Evolutionary conservation across 257 asterid species (phyloP), one percentile per base, ranked within the genome.

Genomic region (Nicotiana knightiana): DNA sequence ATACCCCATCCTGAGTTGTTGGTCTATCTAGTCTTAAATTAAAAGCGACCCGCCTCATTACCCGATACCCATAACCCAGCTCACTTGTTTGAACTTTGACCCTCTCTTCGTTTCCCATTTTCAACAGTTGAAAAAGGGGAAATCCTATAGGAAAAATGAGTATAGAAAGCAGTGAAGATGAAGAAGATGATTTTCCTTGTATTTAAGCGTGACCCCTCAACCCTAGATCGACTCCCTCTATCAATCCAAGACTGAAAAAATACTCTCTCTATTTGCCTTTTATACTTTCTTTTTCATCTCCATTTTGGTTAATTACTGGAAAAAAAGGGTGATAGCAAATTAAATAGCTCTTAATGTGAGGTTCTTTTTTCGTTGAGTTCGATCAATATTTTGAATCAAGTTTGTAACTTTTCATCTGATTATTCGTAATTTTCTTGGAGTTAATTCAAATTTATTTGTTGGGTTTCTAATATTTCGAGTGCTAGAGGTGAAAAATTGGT

Each of bases 121-220:
- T 21, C 9, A 11, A 35, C 43, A 11, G 58, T 12, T 33, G 76
- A 53, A 8, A 67, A 67, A 53, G 9, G 17, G 30, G 33, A 35
- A 67, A 35, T 67, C 4, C 54, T 35, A 18, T 4, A 21, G 54
- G 18, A 28, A 85, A 83, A 76, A 93, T 91, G 96, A 92, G 92
- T 94, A 96, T 94, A 93, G 99, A 96, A 80, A 93, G 97, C 88
- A 93, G 98, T 84, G 98, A 96, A 85, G 0, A 21, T 21, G 99
- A 96, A 84, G 99, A 96, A 63, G 98, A 96, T 54, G 98, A 96
- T 83, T 94, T 92, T 90, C 99, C 98, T 9, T 90, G 94, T 75
- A 94, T 93, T 87, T 98, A 94, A 92, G 89, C 48, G 97, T 96
- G 83, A 96, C 98, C 30, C 30, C 97, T 70, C 98, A 96, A 87